These are phyloP conservation scores for Malassezia yamatoensis DNA, from an alignment of 1,284 basidiomycete genomes.

Conservation along the genomic window DNA sequence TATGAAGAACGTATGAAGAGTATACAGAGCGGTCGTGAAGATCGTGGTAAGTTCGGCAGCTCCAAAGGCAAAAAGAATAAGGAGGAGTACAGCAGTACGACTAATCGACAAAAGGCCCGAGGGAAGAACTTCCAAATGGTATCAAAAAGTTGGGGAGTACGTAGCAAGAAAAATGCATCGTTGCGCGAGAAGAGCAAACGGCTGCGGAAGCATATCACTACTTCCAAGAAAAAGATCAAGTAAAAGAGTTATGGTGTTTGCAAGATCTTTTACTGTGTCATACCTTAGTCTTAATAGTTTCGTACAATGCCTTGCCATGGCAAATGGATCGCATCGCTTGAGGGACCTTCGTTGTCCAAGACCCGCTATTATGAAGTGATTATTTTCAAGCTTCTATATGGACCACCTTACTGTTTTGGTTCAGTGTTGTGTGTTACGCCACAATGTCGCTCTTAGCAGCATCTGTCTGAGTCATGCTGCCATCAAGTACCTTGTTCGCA, in stretches of 20 bases:
- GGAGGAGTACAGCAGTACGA: constrained; percentile 33
- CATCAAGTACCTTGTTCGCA: too few species aligned
- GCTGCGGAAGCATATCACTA: constrained; percentile 39
- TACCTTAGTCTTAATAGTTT: too few species aligned
- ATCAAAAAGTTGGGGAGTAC: constrained; percentile 32
- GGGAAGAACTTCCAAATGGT: constrained; percentile 46
- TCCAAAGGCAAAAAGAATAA: constrained; percentile 47
- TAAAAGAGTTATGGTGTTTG: constrained; percentile 3
- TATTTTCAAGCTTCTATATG: too few species aligned
- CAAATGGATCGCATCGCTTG: too few species aligned
- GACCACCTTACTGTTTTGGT: too few species aligned
- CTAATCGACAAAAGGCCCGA: constrained; percentile 39
- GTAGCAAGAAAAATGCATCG: constrained; percentile 42
- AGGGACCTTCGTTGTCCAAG: too few species aligned
- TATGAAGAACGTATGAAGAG: constrained; percentile 89
- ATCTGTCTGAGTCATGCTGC: too few species aligned
- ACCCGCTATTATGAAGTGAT: too few species aligned
- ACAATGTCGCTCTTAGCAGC: too few species aligned
- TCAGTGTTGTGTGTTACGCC: too few species aligned
- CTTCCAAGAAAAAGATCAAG: constrained; percentile 34
- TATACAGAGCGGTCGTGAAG: constrained; percentile 84
- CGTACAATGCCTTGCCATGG: too few species aligned
- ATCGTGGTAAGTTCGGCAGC: constrained; percentile 79
- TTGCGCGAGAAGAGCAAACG: constrained; percentile 39
- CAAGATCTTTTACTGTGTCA: too few species aligned